These are phyloP conservation scores for Taphrina deformans DNA, from an alignment of 1,139 yeast genomes.

Conservation along the genomic window DNA sequence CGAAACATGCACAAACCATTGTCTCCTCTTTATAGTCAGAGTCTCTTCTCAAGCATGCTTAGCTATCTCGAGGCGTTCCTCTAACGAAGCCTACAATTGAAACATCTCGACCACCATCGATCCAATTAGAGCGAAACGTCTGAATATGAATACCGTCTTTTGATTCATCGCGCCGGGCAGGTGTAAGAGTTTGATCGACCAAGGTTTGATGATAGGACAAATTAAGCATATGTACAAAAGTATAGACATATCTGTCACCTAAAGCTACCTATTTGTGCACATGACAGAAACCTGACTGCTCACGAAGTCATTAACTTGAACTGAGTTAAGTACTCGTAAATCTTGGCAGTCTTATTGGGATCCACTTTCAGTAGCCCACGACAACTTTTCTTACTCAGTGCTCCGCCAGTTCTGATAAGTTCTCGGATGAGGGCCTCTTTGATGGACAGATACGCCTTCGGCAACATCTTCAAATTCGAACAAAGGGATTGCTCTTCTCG, in stretches of 20 bases:
- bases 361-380: constrained; percentile 81
- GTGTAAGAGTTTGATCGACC: no score
- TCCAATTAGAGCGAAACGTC: no score
- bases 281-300: no score
- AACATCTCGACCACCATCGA: no score
- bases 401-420: constrained; percentile 79
- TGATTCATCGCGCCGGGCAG: no score
- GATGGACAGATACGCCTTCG: constrained; percentile 90
- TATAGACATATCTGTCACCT: no score
- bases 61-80: no score
- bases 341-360: constrained; percentile 77
- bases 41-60: background rate
- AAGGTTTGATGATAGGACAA: no score
- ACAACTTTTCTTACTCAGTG: constrained; percentile 76
- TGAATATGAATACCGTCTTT: no score
- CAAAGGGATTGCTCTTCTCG: constrained; percentile 85
- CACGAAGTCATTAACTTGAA: constrained; percentile 69
- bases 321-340: constrained; percentile 86
- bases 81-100: no score
- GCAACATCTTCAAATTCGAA: constrained; percentile 75
- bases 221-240: background rate
- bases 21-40: background rate
- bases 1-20: background rate
- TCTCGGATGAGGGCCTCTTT: constrained; percentile 91
- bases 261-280: no score